Evolutionary conservation across 768 basidiomycete species (phyloP).

Genomic region (Mycena filopes): DNA sequence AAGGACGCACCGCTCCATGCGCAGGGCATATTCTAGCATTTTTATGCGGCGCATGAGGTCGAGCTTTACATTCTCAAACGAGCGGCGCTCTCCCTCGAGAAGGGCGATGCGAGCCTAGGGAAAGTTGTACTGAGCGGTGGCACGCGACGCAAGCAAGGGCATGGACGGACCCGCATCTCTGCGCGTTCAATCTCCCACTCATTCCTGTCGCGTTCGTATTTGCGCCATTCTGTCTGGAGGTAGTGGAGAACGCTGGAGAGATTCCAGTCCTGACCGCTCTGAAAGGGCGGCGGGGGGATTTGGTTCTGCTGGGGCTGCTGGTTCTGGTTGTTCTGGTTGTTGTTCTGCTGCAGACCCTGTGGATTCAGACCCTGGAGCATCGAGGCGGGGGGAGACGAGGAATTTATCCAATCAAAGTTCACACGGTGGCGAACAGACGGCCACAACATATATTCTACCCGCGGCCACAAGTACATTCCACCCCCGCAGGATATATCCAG

Average conservation of each 20-base stretch:
- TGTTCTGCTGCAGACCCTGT: conserved; percentile 69
- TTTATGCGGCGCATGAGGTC: conserved; percentile 97
- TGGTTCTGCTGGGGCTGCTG: conserved; percentile 61
- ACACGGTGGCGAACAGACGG: conserved; percentile 10
- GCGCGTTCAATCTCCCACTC: conserved; percentile 99
- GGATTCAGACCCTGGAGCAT: conserved; percentile 76
- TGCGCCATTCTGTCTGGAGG: conserved; percentile 97
- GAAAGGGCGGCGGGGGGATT: conserved; percentile 34
- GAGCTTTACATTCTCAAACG: conserved; percentile 96
- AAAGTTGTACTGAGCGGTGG: conserved; percentile 29
- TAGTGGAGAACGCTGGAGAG: conserved; percentile 96
- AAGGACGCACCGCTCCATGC: conserved; percentile 89
- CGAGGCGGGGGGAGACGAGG: conserved; percentile 38
- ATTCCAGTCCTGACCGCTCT: conserved; percentile 78
- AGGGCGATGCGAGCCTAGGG: conserved; percentile 93
- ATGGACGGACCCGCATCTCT: conserved; percentile 90
- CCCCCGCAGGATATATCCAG: not conserved
- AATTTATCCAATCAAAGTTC: conserved; percentile 6
- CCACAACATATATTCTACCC: not conserved
- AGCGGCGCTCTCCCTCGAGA: conserved; percentile 95
- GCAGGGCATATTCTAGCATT: conserved; percentile 98
- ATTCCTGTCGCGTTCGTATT: conserved; percentile 97
- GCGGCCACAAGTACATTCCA: conserved; percentile 2
- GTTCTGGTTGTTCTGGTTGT: conserved; percentile 55
- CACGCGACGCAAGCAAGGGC: conserved; percentile 39